phyloP scores from a whole-genome alignment of 176 grass and related monocot species.

The Zizania latifolia region DNA sequence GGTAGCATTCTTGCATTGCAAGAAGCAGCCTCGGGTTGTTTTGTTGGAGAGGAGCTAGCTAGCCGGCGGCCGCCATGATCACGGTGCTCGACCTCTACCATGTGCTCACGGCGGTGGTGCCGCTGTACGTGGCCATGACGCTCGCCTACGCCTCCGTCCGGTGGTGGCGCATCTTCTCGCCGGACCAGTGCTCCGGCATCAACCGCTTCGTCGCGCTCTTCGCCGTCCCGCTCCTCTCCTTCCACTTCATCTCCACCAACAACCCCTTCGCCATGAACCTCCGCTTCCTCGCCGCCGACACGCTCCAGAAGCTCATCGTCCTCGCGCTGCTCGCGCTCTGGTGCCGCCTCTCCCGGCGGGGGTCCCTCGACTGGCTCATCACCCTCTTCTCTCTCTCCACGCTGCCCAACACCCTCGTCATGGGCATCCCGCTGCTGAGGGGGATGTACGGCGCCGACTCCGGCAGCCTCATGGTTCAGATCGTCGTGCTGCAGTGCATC shows the following conservation, averaged over 20 bases:
- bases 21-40: no score
- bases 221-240: slow-evolving; percentile 44
- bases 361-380: slow-evolving; percentile 34
- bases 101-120: slow-evolving; percentile 23
- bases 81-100: slow-evolving; percentile 26
- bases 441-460: slow-evolving; percentile 17
- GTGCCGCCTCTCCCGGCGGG: background rate
- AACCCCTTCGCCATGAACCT: slow-evolving; percentile 33
- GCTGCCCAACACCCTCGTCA: slow-evolving; percentile 38
- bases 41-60: no score
- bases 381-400: slow-evolving; percentile 39
- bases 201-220: slow-evolving; percentile 42
- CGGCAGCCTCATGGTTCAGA: slow-evolving; percentile 65
- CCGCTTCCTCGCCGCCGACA: slow-evolving; percentile 40
- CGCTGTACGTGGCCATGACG: slow-evolving; percentile 27
- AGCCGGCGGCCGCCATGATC: slow-evolving; percentile 12
- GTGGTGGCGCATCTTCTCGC: slow-evolving; percentile 31
- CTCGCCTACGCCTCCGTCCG: slow-evolving; percentile 24
- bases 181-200: slow-evolving; percentile 40
- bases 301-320: slow-evolving; percentile 22
- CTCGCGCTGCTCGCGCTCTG: background rate
- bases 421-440: slow-evolving; percentile 24
- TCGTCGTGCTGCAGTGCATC: slow-evolving; percentile 61
- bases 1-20: no score
- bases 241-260: slow-evolving; percentile 48